Evolutionary conservation across 2,329 filamentous ascomycete genomes (phyloP), one percentile per base, ranked within the genome.

Genomic region (Endocalyx cinctus): DNA sequence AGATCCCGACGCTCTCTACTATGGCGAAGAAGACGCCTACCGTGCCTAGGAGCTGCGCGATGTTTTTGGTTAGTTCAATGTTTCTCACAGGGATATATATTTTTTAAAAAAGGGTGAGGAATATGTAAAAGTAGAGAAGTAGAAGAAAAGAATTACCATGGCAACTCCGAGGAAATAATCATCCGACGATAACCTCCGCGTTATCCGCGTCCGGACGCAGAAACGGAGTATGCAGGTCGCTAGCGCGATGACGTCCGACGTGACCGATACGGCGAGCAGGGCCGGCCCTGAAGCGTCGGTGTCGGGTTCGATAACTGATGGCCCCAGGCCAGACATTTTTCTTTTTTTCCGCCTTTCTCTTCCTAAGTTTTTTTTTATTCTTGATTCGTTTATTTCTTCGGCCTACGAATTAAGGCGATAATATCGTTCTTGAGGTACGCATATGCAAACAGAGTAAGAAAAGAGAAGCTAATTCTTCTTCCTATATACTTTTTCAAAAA

Each of bases 211-310:
- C 15, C 52, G 50, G 15, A 55, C 45, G 33, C 44, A 53, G 42
- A 55, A 53, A 29, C 60, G 52, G 10, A 62, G 42, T 30, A 55
- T 39, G 25, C 57, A 58, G 3, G 58, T 59, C 12, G 50, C 36
- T 10, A 64, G 37, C 5, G 59, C 57, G 28, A 62, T 39, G 29
- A 46, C 43, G 2, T 46, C 48, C 17, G 59, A 59, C 29, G 46
- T 48, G 26, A 57, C 44, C 4, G 60, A 60, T 12, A 62, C 43
- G 25, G 54, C 57, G 23, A 64, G 51, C 42, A 64, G 56, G 46
- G 55, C 57, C 41, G 57, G 51, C 38, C 59, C 59, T 50, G 48
- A 48, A 11, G 51, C 49, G 29, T 25, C 13, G 37, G 51, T 27
- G 17, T 36, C 38, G n/a, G 46, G 32, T 39, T 40, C 39, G 46